Evolutionary conservation across 1,284 basidiomycete genomes (phyloP), one percentile per base, ranked within the genome.

Genomic region (Athelia sp.): DNA sequence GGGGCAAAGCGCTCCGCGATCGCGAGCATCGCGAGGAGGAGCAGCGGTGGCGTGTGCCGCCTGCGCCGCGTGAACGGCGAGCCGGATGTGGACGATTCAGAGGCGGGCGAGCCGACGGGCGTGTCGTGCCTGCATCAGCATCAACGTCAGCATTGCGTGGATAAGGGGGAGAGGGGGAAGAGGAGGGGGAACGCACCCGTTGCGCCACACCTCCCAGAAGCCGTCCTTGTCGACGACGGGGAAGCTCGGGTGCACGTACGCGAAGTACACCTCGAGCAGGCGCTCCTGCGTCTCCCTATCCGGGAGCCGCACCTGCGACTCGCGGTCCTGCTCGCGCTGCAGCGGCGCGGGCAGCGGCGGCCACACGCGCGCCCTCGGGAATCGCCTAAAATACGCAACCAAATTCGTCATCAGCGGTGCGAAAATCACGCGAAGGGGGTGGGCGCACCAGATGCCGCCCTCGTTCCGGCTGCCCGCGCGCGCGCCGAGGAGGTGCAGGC

Each of bases 361-460:
- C 91, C 90, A 93, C 18, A 91, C 84, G 14, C 90, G 75, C 3
- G 87, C 84, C 57, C 81, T 83, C 0, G 90, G 90, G 65, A 93
- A 92, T 23, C 81, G 80, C 85, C 86, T 87, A 54, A n/a, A n/a
- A 13, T 38, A 47, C 48, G 26, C 26, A 29, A 29, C 4, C 4
- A 29, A 29, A 29, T 4, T 4, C 26, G 26, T 4, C 26, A 13
- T 29, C 26, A 29, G 26, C n/a, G 26, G 26, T 29, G 26, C 32
- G 17, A 38, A 34, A 46, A 18, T 34, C 8, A n/a, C n/a, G n/a
- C n/a, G 31, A 48, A 47, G 34, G 44, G 54, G 24, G 22, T 18
- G 49, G 47, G 64, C 73, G 45, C 53, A 81, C 89, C 90, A 92
- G 50, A 92, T 86, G 1, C 87, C 89, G 29, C 85, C 87, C 56